A percentile compares a stretch with the other conserved stretches of the same genome.
phyloP scores from a whole-genome alignment of 306 rosid genomes.

The Corylus americana region DNA sequence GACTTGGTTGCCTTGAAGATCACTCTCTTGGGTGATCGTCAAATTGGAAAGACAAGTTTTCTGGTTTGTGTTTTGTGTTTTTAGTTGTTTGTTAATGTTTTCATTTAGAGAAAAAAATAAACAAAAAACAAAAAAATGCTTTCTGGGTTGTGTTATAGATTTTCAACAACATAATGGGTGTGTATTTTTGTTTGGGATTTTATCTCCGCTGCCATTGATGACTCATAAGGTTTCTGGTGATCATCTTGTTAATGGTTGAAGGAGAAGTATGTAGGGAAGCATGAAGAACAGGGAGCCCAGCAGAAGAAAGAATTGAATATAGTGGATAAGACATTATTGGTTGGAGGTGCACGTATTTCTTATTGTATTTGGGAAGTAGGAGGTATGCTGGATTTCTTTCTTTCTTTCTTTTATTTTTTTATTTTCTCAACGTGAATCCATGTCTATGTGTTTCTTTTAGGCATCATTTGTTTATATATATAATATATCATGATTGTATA shows the following conservation, averaged over 20 bases:
- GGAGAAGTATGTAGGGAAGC: conserved; percentile 79
- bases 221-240: not conserved
- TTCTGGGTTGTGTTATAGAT: not conserved
- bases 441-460: not conserved
- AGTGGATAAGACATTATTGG: conserved; percentile 69
- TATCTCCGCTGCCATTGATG: not conserved
- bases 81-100: too few species aligned
- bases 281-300: conserved; percentile 33
- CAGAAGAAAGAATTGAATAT: conserved; percentile 49
- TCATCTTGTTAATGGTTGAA: conserved; percentile 22
- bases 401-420: not conserved
- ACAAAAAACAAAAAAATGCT: too few species aligned
- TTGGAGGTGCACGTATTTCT: conserved; percentile 80
- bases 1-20: conserved; percentile 89
- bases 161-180: not conserved
- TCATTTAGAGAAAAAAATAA: too few species aligned
- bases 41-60: conserved; percentile 90
- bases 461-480: not conserved
- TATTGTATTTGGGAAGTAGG: conserved; percentile 91
- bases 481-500: not conserved
- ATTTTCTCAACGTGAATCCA: not conserved
- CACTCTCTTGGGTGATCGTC: conserved; percentile 77
- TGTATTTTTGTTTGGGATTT: not conserved
- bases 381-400: conserved; percentile 40
- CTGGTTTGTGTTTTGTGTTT: conserved; percentile 42